Evolutionary conservation across 2,329 filamentous ascomycete species (phyloP).

Genomic region (Xylaria sp.): DNA sequence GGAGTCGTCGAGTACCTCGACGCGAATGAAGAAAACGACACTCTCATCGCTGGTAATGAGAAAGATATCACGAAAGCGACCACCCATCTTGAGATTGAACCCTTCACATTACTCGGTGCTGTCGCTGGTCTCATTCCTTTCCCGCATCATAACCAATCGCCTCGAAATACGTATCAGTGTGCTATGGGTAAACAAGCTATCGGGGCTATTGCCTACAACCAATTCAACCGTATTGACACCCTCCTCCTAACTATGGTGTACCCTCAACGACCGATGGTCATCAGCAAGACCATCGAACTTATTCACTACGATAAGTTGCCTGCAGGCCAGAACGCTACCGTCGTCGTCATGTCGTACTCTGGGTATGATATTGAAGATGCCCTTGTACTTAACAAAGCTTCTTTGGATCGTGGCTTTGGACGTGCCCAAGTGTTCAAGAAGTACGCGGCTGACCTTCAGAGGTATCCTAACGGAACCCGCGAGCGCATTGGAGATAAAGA

Average conservation of each 20-base stretch:
- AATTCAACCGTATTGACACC: slow-evolving; percentile 96
- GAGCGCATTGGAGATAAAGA: slow-evolving; percentile 76
- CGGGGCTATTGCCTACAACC: slow-evolving; percentile 96
- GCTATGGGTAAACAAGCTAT: slow-evolving; percentile 99
- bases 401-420: slow-evolving; percentile 92
- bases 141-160: slow-evolving; percentile 98
- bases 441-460: slow-evolving; percentile 85
- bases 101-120: slow-evolving; percentile 94
- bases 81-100: slow-evolving; percentile 97
- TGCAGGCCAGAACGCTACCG: slow-evolving; percentile 94
- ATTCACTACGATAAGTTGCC: slow-evolving; percentile 98
- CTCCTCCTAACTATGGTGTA: slow-evolving; percentile 97
- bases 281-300: slow-evolving; percentile 94
- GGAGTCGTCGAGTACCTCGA: slow-evolving; percentile 97
- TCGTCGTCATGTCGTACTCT: slow-evolving; percentile 99
- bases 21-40: slow-evolving; percentile 98
- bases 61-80: slow-evolving; percentile 83
- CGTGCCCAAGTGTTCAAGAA: slow-evolving; percentile 99
- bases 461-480: slow-evolving; percentile 83
- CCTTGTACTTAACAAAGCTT: slow-evolving; percentile 95
- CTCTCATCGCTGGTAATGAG: slow-evolving; percentile 91
- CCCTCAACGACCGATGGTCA: slow-evolving; percentile 96
- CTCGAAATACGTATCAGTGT: slow-evolving; percentile 98
- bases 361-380: slow-evolving; percentile 99
- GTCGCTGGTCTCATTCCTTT: slow-evolving; percentile 97